Evolutionary conservation across 2,329 filamentous ascomycete species (phyloP).

Genomic region (Sclerotiophoma versabilis): DNA sequence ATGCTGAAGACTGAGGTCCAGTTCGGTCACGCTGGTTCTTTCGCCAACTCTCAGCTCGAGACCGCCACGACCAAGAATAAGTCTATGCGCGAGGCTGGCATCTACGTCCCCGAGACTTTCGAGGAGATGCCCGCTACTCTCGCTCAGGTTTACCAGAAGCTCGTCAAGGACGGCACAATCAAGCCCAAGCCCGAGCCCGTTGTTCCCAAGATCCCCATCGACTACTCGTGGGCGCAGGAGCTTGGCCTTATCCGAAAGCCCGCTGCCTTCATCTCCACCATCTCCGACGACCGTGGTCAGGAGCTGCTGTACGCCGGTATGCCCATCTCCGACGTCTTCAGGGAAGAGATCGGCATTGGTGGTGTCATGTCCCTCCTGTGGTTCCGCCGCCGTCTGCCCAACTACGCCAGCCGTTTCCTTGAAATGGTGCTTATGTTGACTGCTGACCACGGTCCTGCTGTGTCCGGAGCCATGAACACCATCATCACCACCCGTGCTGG

Average conservation of each 20-base stretch:
- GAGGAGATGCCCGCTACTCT: slow-evolving; percentile 88
- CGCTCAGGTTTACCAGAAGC: slow-evolving; percentile 82
- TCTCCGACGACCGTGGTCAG: slow-evolving; percentile 99
- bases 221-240: slow-evolving; percentile 99
- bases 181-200: slow-evolving; percentile 85
- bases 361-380: slow-evolving; percentile 99
- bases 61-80: slow-evolving; percentile 97
- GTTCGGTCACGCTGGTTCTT: slow-evolving; percentile 97
- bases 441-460: slow-evolving; percentile 97
- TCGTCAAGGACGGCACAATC: slow-evolving; percentile 85
- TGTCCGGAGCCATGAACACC: slow-evolving; percentile 99
- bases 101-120: slow-evolving; percentile 94
- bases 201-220: slow-evolving; percentile 98
- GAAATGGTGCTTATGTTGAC: slow-evolving; percentile 99
- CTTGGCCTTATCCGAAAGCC: slow-evolving; percentile 99
- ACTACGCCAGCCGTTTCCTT: slow-evolving; percentile 97
- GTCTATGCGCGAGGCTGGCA: slow-evolving; percentile 92
- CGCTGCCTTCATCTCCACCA: slow-evolving; percentile 99
- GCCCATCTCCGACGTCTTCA: slow-evolving; percentile 99
- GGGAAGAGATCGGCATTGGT: slow-evolving; percentile 97
- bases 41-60: slow-evolving; percentile 99
- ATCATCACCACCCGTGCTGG: slow-evolving; percentile 99
- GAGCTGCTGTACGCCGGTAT: slow-evolving; percentile 98
- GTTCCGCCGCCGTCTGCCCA: slow-evolving; percentile 97
- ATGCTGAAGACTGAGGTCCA: slow-evolving; percentile 99